Percentiles rank a stretch among this genome's conserved stretches.
These are phyloP conservation scores for Maudiozyma humilis DNA, from an alignment of 1,139 yeast genomes.

Conservation along the genomic window DNA sequence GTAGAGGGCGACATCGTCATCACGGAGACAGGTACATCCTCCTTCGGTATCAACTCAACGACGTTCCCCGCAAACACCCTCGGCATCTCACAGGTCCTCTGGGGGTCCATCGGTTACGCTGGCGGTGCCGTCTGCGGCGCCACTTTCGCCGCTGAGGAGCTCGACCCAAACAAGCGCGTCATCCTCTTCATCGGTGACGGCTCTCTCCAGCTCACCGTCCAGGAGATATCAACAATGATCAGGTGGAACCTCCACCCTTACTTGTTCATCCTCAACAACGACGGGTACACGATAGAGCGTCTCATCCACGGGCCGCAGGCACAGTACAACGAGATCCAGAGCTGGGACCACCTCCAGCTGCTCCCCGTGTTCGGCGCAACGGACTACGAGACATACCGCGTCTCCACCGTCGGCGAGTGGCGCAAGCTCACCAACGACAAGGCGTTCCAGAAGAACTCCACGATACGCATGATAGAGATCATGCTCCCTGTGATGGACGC, in stretches of 20 bases:
- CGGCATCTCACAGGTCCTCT: conserved; percentile 79
- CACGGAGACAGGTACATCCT: conserved; percentile 84
- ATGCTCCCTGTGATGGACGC: conserved; percentile 78
- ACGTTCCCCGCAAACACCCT: conserved; percentile 62
- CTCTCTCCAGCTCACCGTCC: conserved; percentile 79
- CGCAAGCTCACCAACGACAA: conserved; percentile 46
- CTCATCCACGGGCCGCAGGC: conserved; percentile 77
- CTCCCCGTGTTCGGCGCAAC: conserved; percentile 67
- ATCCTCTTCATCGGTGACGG: conserved; percentile 87
- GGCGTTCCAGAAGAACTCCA: conserved; percentile 40
- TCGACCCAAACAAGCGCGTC: conserved; percentile 60
- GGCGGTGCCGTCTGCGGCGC: conserved; percentile 83
- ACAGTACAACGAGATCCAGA: conserved; percentile 69
- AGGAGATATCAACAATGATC: conserved; percentile 77
- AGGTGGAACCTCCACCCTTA: conserved; percentile 76
- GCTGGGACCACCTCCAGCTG: conserved; percentile 68
- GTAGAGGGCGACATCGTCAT: conserved; percentile 69
- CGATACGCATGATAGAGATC: conserved; percentile 68
- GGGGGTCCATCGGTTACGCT: conserved; percentile 87
- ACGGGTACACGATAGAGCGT: conserved; percentile 85
- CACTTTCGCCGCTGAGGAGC: conserved; percentile 69
- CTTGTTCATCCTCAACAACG: conserved; percentile 74
- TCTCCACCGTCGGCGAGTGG: conserved; percentile 58
- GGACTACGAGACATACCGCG: conserved; percentile 40
- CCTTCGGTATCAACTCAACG: conserved; percentile 74